Evolutionary conservation across 192 early-diverging fungal genomes (phyloP), one percentile per base, ranked within the genome.

Genomic region (Coemansia interrupta): DNA sequence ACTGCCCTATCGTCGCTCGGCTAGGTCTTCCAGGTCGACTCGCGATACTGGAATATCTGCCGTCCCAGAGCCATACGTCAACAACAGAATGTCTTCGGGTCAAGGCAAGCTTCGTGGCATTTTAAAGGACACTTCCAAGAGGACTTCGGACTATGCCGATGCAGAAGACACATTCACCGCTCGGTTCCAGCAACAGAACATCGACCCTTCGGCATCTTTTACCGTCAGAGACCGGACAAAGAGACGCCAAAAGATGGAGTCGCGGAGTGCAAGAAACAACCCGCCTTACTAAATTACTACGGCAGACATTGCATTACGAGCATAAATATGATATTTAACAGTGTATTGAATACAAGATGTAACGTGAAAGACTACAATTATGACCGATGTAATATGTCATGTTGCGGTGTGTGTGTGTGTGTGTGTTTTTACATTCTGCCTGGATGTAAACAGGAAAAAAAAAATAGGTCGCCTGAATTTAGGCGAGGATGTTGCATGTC

Each of bases 401-500:
- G 32, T 36, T 36, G 32, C 32, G 10, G 5, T n/a, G n/a, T n/a
- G n/a, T n/a, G n/a, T n/a, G n/a, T n/a, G n/a, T n/a, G n/a, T n/a
- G 32, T 3, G 5, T 36, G 32, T 36, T 36, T 36, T 36, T 36
- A 36, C 32, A 36, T 36, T 36, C 32, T 36, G 32, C 9, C 32
- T 10, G 9, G 32, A 36, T 10, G 10, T 36, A 13, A 12, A n/a
- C 45, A 47, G 45, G 23, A 28, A 18, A 26, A 23, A 24, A 48
- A 6, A 52, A 36, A 39, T 26, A 4, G 26, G 2, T 26, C 4
- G 26, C 26, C 26, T n/a, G 18, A 5, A 29, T 32, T 75, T n/a
- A 68, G 10, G 54, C 49, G 44, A 78, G 46, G 26, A 72, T 72
- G 41, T 78, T 64, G 69, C 75, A 78, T 14, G 59, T 62, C 56